Base-by-base conservation (phyloP, 441 rosid genomes). In the Syzygium syzygioides region DNA sequence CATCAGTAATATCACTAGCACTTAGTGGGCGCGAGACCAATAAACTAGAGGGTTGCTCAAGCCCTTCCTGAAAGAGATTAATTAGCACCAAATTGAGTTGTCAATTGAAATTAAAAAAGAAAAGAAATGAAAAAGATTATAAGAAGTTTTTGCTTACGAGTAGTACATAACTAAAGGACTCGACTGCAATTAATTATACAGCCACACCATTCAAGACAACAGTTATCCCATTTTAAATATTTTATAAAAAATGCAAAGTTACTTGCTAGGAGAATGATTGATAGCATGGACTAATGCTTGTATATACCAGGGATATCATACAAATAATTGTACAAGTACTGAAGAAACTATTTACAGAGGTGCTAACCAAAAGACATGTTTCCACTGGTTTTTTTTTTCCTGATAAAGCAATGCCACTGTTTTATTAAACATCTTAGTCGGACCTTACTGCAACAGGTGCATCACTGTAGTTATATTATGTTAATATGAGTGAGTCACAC, bases 21-120 rank as follows among this genome's bases (percentile, higher is more conserved):
- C 98, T 96, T 85, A 97, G 91, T 85, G 98, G 96, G 60, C 94
- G 93, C n/a, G 97, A 93, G 87, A 95, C 96, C 37, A 94, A 91
- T 88, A 94, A 90, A 62, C 93, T 91, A 90, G 95, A 88, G 87
- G 94, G 93, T 60, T 91, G 93, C 90, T 96, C 99, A 90, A 93
- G 90, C 88, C 99, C 99, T 91, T 94, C 99, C 99, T 98, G 91
- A 87, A 93, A 76, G 83, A 41, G 18, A 23, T 76, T 76, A 76
- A 76, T 41, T 76, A 76, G 52, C 30, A 88, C 55, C 86, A 54
- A 54, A 45, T 17, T 88, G 86, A 89, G 71, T 66, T 88, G 84
- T 84, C 87, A 79, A 83, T 48, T 55, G 50, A 56, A 53, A 34
- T 25, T 41, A 41, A 37, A 76, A 56, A 62, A n/a, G 26, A 45